Evolutionary conservation across 139 green algal species (phyloP).

Genomic region (Coccomyxa sp.): DNA sequence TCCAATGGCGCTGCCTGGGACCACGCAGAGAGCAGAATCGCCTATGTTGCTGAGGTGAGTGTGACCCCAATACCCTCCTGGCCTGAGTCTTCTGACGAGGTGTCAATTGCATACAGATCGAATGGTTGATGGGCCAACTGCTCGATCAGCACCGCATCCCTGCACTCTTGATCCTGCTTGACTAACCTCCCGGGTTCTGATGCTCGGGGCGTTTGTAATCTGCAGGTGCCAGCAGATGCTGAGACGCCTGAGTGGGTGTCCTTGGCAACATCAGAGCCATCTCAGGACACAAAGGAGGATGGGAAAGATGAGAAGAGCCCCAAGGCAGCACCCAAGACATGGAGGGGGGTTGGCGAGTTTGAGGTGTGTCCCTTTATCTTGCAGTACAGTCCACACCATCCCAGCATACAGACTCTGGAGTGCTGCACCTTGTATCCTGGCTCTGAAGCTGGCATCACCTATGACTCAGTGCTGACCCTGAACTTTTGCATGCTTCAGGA

Average conservation of each 20-base stretch:
- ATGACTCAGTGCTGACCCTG: no score
- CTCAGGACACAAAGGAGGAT: neutral
- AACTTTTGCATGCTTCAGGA: conserved; percentile 34
- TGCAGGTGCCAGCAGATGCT: conserved; percentile 14
- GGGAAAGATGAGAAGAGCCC: neutral
- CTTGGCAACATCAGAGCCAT: neutral
- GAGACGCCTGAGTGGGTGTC: conserved; percentile 53
- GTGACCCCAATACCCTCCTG: no score
- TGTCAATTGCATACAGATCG: no score
- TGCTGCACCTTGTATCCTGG: neutral
- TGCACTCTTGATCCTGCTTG: no score
- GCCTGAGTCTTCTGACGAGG: no score
- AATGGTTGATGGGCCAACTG: no score
- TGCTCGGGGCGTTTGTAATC: no score
- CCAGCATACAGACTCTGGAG: no score
- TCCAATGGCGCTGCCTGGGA: conserved; percentile 66
- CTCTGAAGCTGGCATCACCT: neutral
- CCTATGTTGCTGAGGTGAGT: conserved; percentile 77
- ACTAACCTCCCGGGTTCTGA: no score
- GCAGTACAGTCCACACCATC: no score
- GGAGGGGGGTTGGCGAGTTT: conserved; percentile 59
- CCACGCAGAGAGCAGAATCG: conserved; percentile 59
- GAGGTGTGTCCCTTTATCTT: conserved; percentile 1
- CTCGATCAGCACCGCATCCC: no score
- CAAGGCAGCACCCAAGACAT: conserved; percentile 32